phyloP scores from a whole-genome alignment of 306 rosid genomes.

The Cicer bijugum region DNA sequence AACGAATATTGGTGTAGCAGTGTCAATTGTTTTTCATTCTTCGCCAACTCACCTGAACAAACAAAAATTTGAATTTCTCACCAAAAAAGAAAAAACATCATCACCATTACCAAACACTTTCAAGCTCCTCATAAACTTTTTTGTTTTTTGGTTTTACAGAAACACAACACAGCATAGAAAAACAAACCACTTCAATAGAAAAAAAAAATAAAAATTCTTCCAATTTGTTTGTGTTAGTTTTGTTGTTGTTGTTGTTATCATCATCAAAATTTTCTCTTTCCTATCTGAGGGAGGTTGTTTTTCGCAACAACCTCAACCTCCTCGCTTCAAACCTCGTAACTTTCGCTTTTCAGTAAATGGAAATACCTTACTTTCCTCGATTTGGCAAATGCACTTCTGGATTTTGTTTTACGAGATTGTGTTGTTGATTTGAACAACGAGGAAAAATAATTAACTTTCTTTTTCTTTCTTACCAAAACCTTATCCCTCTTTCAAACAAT shows the following conservation, averaged over 20 bases:
- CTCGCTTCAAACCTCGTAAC: conserved; percentile 54
- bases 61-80: conserved; percentile 45
- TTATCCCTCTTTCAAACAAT: conserved; percentile 7
- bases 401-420: conserved; percentile 42
- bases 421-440: conserved; percentile 33
- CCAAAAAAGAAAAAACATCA: conserved; percentile 5
- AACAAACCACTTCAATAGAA: conserved; percentile 17
- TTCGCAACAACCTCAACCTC: conserved; percentile 57
- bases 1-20: conserved; percentile 43
- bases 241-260: neutral
- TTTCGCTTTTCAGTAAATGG: conserved; percentile 50
- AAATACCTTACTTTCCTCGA: conserved; percentile 48
- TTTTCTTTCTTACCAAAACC: conserved; percentile 1
- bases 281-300: conserved; percentile 57
- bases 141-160: conserved; percentile 9
- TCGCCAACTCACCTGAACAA: conserved; percentile 53
- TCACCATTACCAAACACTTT: conserved; percentile 14
- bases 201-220: neutral
- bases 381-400: conserved; percentile 53
- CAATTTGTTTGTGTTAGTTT: conserved; percentile 31
- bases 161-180: neutral
- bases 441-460: neutral
- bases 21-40: conserved; percentile 3
- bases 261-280: conserved; percentile 27
- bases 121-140: neutral